phyloP scores from a whole-genome alignment of 208 protist genomes.

The Porcisia hertigi region DNA sequence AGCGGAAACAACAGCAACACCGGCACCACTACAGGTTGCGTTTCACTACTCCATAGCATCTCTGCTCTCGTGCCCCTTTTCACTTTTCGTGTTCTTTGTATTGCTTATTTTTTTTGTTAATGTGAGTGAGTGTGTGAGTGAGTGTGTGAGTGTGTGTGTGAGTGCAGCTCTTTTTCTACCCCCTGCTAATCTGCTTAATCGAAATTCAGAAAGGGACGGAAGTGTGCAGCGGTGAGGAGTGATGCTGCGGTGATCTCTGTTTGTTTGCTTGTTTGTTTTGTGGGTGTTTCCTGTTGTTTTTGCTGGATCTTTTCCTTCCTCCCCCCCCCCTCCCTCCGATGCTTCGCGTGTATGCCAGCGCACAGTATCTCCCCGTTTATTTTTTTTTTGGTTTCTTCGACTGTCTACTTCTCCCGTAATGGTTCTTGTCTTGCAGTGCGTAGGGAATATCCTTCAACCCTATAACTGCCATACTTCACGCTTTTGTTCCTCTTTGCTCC shows the following conservation, averaged over 20 bases:
- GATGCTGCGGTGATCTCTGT: neutral
- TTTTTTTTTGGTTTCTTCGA: neutral
- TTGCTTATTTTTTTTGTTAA: neutral
- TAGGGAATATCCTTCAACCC: neutral
- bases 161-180: neutral
- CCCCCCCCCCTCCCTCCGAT: neutral
- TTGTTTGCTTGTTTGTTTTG: neutral
- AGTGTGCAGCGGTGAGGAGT: neutral
- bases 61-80: neutral
- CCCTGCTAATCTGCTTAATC: neutral
- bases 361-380: neutral
- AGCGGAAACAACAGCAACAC: no score
- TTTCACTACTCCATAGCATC: no score
- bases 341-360: neutral
- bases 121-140: neutral
- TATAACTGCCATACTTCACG: slow-evolving; percentile 3
- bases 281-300: neutral
- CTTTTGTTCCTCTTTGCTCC: neutral
- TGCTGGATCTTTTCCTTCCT: neutral
- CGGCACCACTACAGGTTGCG: no score
- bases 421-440: neutral
- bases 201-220: neutral
- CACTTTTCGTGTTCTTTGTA: neutral
- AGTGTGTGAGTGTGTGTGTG: neutral
- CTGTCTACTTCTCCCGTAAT: neutral